Evolutionary conservation across 257 asterid species (phyloP), one percentile per base, ranked within the genome.

Genomic region (Capsicum baccatum): DNA sequence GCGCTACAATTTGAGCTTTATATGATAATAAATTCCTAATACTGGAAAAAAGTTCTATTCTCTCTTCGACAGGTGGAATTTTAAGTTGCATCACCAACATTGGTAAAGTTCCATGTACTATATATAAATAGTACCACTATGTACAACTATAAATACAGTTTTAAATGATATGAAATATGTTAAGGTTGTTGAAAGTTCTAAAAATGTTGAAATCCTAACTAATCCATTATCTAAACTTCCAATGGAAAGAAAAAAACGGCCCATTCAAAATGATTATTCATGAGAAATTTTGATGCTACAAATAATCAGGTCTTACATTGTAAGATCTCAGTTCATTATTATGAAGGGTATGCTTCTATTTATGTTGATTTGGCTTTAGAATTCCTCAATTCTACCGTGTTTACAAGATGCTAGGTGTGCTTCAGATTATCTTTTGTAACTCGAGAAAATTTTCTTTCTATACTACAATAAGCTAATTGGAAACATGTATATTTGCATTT

Each of bases 261-360:
- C 98, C 85, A 93, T 93, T 90, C 94, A 91, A 96, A 98, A 98
- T 93, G 98, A 96, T 92, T 96, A 94, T 91, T 96, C 98, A 16
- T 92, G 98, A 92, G 99, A 93, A 95, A 94, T 89, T 94, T 92
- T 94, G 98, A 96, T 96, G 99, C 99, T 96, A 90, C 99, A 96
- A 95, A 94, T 98, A 96, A 96, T 94, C 98, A 94, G 94, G 93
- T 94, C 98, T 89, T 96, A 96, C 98, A 94, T 96, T 92, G 99
- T 96, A 96, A 96, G 98, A 89, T 91, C 86, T 86, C 83, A 80
- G 74, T 89, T 90, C 86, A 87, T 85, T 84, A 82, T 81, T 85
- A 86, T 87, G 85, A 84, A 88, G 84, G 79, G 84, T 86, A 88
- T 82, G 63, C 80, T 79, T 80, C 81, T 84, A 37, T 84, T 83